Evolutionary conservation across 805 yeast genomes (phyloP).

Genomic region (Ogataea chonburiensis): DNA sequence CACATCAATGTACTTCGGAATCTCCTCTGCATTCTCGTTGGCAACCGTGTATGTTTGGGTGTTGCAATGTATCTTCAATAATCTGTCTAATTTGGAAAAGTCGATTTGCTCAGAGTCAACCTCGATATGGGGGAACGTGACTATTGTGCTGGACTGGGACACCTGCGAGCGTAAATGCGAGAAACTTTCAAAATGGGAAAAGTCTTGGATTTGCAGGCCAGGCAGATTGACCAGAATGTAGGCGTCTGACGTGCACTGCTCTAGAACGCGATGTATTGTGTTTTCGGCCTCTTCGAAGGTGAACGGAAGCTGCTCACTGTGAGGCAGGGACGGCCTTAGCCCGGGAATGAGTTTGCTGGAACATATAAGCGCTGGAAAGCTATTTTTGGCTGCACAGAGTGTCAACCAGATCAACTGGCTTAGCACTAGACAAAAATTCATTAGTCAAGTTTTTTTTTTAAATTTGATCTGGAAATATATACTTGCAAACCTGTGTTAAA

Average conservation of each 20-base stretch:
- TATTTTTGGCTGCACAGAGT: slow-evolving; percentile 5
- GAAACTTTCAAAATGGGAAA: slow-evolving; percentile 42
- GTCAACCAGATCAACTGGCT: slow-evolving; percentile 2
- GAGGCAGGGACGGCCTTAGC: slow-evolving; percentile 28
- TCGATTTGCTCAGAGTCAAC: slow-evolving; percentile 36
- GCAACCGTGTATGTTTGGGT: slow-evolving; percentile 45
- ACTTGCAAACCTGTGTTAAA: too few relatives aligned
- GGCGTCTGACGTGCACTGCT: slow-evolving; percentile 52
- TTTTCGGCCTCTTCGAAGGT: slow-evolving; percentile 23
- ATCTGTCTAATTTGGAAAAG: slow-evolving; percentile 41
- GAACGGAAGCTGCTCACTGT: slow-evolving; percentile 33
- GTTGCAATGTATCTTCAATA: slow-evolving; percentile 48
- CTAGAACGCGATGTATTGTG: slow-evolving; percentile 23
- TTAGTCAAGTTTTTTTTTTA: slow-evolving; percentile 1
- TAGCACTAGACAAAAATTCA: slow-evolving; percentile 1
- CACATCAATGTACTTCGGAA: slow-evolving; percentile 60
- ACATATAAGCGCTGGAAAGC: slow-evolving; percentile 30
- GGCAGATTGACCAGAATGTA: slow-evolving; percentile 57
- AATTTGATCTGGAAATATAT: slow-evolving; percentile 1
- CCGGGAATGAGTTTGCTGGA: slow-evolving; percentile 33
- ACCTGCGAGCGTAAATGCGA: slow-evolving; percentile 50
- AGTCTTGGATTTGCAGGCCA: slow-evolving; percentile 48
- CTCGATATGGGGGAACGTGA: slow-evolving; percentile 54
- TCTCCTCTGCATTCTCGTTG: slow-evolving; percentile 41
- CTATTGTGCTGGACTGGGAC: slow-evolving; percentile 56